Percentiles rank a stretch among this genome's conserved stretches.
phyloP scores from a whole-genome alignment of 2,329 filamentous ascomycete species.

The Neurospora sp. region DNA sequence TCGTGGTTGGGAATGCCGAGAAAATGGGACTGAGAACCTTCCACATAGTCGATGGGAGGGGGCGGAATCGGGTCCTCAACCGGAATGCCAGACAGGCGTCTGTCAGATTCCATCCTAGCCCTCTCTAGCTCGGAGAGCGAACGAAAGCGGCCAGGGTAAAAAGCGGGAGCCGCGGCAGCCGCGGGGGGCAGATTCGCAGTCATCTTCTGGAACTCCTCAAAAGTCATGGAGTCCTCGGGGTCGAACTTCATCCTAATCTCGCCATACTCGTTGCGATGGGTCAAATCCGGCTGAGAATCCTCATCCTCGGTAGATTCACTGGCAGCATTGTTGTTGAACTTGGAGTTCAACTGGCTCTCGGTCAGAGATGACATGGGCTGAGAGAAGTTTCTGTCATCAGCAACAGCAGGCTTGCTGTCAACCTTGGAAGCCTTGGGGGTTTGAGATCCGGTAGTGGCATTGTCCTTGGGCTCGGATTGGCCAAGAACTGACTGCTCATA shows the following conservation, averaged over 20 bases:
- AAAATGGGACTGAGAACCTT: not conserved
- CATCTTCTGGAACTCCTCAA: not conserved
- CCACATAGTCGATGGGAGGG: not conserved
- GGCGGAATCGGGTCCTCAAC: not conserved
- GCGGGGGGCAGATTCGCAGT: not conserved
- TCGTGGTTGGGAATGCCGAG: not conserved
- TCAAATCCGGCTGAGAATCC: not conserved
- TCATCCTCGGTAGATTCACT: not conserved
- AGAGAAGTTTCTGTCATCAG: not conserved
- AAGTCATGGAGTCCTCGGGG: not conserved
- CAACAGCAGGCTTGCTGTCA: not conserved
- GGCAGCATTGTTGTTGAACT: not conserved
- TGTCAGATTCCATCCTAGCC: not conserved
- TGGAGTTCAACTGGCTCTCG: not conserved
- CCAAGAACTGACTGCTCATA: conserved; percentile 36
- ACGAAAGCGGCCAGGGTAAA: not conserved
- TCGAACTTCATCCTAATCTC: not conserved
- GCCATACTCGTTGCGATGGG: not conserved
- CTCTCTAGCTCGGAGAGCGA: not conserved
- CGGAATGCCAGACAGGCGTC: not conserved
- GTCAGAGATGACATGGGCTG: conserved; percentile 1
- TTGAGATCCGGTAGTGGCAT: conserved; percentile 15
- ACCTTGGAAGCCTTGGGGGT: conserved; percentile 13
- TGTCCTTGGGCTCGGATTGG: conserved; percentile 21
- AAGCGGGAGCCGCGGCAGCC: not conserved